Conservation (phyloP, 2,329 filamentous ascomycete genomes). For the Ceratocystis harringtonii region DNA sequence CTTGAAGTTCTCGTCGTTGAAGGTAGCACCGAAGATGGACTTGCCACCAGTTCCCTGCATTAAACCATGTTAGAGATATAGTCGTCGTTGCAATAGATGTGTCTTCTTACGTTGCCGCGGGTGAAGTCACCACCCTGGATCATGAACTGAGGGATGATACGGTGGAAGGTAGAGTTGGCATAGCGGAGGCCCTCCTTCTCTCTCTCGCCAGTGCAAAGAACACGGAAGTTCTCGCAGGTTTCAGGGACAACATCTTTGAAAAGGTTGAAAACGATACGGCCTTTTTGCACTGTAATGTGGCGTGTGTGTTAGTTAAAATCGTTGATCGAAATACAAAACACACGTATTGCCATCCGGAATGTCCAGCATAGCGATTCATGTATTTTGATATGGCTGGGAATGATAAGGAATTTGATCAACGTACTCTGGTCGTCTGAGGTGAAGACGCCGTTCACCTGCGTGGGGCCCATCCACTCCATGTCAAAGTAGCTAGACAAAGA, state of each 20-base stretch:
- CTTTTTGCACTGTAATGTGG: constrained; percentile 44
- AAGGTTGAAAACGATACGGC: constrained; percentile 79
- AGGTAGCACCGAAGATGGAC: constrained; percentile 93
- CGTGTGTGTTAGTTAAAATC: constrained; percentile 1
- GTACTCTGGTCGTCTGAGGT: constrained; percentile 46
- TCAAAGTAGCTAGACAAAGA: constrained; percentile 48
- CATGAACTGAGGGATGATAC: constrained; percentile 88
- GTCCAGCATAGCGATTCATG: background rate
- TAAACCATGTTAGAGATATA: constrained; percentile 5
- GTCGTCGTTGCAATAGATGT: background rate
- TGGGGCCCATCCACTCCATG: constrained; percentile 55
- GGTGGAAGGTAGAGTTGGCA: constrained; percentile 73
- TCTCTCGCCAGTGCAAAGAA: constrained; percentile 63
- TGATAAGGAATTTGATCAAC: constrained; percentile 21
- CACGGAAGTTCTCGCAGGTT: constrained; percentile 73
- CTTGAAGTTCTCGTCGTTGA: constrained; percentile 82
- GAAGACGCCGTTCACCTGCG: constrained; percentile 44
- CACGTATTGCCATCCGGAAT: background rate
- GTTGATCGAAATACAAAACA: background rate
- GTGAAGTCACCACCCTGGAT: constrained; percentile 94
- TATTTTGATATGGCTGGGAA: background rate
- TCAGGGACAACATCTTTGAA: constrained; percentile 76
- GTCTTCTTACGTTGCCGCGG: constrained; percentile 61
- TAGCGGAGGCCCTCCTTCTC: constrained; percentile 76
- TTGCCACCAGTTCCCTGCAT: constrained; percentile 71